Evolutionary conservation across 1,139 yeast species (phyloP), one percentile per base, ranked within the genome.

Genomic region (Kodamaea sp.): DNA sequence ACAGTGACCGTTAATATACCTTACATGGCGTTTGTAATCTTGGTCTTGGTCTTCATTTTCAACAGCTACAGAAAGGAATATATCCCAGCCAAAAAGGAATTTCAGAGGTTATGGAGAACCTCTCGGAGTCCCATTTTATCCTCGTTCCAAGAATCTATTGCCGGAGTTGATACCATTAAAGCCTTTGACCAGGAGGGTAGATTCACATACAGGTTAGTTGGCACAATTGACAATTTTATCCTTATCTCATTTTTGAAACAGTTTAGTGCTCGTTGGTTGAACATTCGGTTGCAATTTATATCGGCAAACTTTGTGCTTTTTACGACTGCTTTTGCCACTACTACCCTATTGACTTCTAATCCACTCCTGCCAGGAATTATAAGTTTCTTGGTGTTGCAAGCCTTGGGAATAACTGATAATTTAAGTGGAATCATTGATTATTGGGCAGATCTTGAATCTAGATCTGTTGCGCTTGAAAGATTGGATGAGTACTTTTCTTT

Each of bases 381-480:
- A 18, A 71, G 72, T 36, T 64, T 66, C 45, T 50, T 64, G 18
- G 59, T 66, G 68, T 53, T 63, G 9, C 60, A 63, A 41, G 62
- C 64, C 11, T 52, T 65, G 42, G 59, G 55, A 30, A 57, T 63
- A 21, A 62, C 70, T 4, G 43, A 50, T 22, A 49, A 57, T 2
- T 53, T 65, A 36, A 60, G 60, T 41, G 55, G 57, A 5, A 59
- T 63, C 26, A 58, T 64, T 18, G 50, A 68, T 42, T 44, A 46
- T 15, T 63, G 66, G 60, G 66, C 70, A 5, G 67, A 63, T 29
- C 49, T 62, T 26, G 70, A 66, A 46, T 53, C 61, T 6, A 57
- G 52, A 34, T 48, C 67, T 0, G 59, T 66, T 22, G 52, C 66
- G 4, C 47, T 66, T 11, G 72, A 66, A 43, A 57, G 72, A 47